These are phyloP conservation scores for Carex parvula DNA, from an alignment of 176 grass and related monocot genomes.

Conservation along the genomic window DNA sequence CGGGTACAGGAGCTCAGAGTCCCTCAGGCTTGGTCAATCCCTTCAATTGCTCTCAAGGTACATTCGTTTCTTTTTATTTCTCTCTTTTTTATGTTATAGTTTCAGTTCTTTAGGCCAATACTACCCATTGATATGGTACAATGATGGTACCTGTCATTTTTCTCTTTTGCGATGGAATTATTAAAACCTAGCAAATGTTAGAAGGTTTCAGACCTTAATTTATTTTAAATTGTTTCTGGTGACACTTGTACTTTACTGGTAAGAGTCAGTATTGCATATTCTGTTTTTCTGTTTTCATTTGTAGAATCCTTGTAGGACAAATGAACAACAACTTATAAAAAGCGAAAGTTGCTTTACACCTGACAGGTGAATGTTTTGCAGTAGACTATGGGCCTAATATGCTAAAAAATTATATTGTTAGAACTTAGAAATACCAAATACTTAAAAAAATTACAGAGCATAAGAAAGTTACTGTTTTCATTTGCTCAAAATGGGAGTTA, in stretches of 20 bases:
- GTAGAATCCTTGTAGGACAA: background rate
- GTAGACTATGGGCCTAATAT: background rate
- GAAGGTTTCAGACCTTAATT: background rate
- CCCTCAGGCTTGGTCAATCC: constrained; percentile 51
- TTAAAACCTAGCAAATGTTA: background rate
- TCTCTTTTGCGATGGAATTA: background rate
- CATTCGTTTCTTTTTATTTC: background rate
- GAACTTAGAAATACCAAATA: background rate
- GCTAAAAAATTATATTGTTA: background rate
- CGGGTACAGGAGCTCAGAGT: constrained; percentile 69
- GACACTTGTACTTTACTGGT: background rate
- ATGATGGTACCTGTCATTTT: background rate
- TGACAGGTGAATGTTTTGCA: background rate
- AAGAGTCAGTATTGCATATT: background rate
- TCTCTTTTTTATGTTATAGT: background rate
- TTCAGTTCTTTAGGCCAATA: background rate
- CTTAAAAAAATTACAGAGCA: background rate
- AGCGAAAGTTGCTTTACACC: background rate
- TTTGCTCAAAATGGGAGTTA: background rate
- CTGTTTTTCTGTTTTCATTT: background rate
- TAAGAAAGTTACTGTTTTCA: too few species aligned
- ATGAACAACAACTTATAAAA: background rate
- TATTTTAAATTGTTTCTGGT: background rate
- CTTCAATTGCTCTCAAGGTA: constrained; percentile 53
- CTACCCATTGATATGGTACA: background rate